A percentile compares a stretch with the other conserved stretches of the same genome.
Evolutionary conservation across 139 green algal species (phyloP).

Genomic region (Chlamydomonas sp.): DNA sequence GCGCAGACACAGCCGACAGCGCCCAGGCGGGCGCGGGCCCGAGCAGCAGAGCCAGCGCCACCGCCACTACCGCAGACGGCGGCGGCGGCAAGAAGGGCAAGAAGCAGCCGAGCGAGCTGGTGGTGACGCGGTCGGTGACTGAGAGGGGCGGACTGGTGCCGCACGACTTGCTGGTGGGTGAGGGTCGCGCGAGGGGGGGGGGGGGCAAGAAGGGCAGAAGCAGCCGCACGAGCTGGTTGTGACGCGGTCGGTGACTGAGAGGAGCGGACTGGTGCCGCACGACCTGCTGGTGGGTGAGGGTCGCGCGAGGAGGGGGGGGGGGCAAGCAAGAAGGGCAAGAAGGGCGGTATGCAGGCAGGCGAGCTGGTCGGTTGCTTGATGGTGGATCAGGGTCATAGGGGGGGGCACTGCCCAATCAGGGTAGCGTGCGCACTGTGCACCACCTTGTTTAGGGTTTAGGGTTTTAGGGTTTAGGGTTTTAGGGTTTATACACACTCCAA

Average conservation of each 20-base stretch:
- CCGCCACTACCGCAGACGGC: constrained; percentile 1
- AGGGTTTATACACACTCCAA: too few species aligned
- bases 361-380: constrained; percentile 27
- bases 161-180: constrained; percentile 24
- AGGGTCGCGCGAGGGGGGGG: constrained; percentile 8
- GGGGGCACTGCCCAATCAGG: too few species aligned
- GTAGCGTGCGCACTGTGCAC: too few species aligned
- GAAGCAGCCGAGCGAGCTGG: constrained; percentile 16
- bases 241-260: constrained; percentile 35
- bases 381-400: too few species aligned
- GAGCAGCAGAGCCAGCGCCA: constrained; percentile 3
- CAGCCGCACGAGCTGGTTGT: constrained; percentile 17
- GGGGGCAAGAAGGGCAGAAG: not conserved
- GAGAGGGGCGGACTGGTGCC: constrained; percentile 51
- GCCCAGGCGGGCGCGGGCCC: not conserved
- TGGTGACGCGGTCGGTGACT: constrained; percentile 37
- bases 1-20: not conserved
- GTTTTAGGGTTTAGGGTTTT: too few species aligned
- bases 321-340: not conserved
- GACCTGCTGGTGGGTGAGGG: constrained; percentile 24
- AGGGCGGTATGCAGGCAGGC: not conserved
- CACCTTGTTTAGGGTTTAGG: too few species aligned
- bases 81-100: not conserved
- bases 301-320: constrained; percentile 2
- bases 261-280: constrained; percentile 52